Base-by-base conservation (phyloP, 495 filamentous ascomycete species). In the Trichoderma gamsii region DNA sequence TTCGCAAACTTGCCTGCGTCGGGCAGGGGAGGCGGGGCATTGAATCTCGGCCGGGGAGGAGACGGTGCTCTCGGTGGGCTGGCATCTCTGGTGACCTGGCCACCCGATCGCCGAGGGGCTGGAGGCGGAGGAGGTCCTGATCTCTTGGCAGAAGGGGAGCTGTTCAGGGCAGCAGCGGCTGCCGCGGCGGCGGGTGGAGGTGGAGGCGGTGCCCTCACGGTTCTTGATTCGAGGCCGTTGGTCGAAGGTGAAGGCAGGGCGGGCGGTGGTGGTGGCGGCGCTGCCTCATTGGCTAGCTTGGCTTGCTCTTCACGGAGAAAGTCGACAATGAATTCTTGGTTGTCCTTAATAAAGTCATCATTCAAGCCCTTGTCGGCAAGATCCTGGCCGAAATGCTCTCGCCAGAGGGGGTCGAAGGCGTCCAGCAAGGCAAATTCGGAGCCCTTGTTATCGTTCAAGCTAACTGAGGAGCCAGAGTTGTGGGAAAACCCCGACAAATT, bases 301-400 rank as follows among this genome's bases (percentile, higher is more conserved):
- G 84, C 84, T 76, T 94, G 90, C 72, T 92, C 87, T 76, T 95
- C 85, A 71, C 89, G 89, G 71, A 97, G 89, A 73, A 95, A 99
- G 21, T 88, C 83, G 76, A 94, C 92, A 76, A 98, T 99, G 72
- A 97, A 98, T 66, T 97, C 94, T 51, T 92, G 89, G 73, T 97
- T 93, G 68, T 96, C 90, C 66, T 86, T 88, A 68, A 98, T 95
- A 71, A 95, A 89, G 73, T 97, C 94, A 72, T 95, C 90, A 1
- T 91, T 96, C 59, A 97, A 91, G 4, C 94, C 95, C 88, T 97
- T 92, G 35, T 85, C 79, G 72, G 87, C 81, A 27, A 99, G 79
- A 73, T 97, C 92, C 72, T 85, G 81, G 27, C 89, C 88, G 73
- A 97, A 84, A 52, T 96, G 84, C n/a, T 88, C 87, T 78, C 92